phyloP scores from a whole-genome alignment of 2,329 filamentous ascomycete genomes.

The Xylariales sp. region DNA sequence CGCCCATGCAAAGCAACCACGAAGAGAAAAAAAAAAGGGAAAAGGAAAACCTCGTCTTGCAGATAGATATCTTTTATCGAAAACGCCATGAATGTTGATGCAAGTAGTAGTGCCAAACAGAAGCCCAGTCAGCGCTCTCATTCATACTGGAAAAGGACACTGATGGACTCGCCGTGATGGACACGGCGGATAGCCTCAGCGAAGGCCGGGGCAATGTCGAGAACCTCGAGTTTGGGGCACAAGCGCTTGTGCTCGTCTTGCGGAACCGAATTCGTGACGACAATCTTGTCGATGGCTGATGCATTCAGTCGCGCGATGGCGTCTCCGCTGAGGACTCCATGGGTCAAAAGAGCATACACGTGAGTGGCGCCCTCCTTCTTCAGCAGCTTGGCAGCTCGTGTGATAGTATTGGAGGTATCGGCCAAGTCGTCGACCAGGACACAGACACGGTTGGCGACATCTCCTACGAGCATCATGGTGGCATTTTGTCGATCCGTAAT shows the following conservation, averaged over 20 bases:
- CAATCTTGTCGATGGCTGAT: conserved; percentile 85
- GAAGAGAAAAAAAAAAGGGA: neutral
- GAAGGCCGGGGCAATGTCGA: conserved; percentile 88
- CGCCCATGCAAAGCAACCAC: conserved; percentile 3
- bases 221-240: conserved; percentile 85
- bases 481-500: conserved; percentile 87
- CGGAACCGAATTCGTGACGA: conserved; percentile 93
- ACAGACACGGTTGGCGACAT: conserved; percentile 74
- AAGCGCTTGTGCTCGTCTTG: conserved; percentile 73
- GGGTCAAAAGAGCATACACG: conserved; percentile 89
- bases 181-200: conserved; percentile 94
- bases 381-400: conserved; percentile 86
- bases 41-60: neutral
- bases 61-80: neutral
- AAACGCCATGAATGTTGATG: conserved; percentile 2
- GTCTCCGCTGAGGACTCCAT: conserved; percentile 92
- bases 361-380: conserved; percentile 90
- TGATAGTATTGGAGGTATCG: conserved; percentile 96
- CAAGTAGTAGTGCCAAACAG: neutral
- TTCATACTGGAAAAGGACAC: conserved; percentile 86
- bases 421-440: conserved; percentile 93
- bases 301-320: conserved; percentile 93
- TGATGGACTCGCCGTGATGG: conserved; percentile 97
- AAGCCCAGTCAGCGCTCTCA: conserved; percentile 30
- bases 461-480: conserved; percentile 92